Evolutionary conservation across 169 alveolate genomes (phyloP).

Genomic region (Cryptosporidium meleagridis): DNA sequence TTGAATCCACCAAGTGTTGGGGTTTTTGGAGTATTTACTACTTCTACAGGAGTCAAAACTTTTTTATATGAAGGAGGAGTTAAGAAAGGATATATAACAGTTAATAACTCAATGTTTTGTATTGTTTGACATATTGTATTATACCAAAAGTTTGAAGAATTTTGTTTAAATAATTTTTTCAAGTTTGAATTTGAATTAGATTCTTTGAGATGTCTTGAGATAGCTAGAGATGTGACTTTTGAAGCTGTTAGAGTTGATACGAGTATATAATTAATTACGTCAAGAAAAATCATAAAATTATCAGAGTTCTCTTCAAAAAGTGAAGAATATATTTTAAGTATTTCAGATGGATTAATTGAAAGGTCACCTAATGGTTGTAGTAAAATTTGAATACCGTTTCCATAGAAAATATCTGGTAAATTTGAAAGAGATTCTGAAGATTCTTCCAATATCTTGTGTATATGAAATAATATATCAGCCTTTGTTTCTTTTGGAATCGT

Average conservation of each 20-base stretch:
- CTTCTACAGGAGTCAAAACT: slow-evolving; percentile 5
- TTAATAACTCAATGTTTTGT: slow-evolving; percentile 42
- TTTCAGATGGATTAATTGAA: slow-evolving; percentile 45
- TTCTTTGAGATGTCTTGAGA: slow-evolving; percentile 49
- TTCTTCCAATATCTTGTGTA: slow-evolving; percentile 13
- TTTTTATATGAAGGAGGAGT: slow-evolving; percentile 39
- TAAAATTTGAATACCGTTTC: slow-evolving; percentile 48
- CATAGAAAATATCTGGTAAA: slow-evolving; percentile 57
- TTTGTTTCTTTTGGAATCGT: slow-evolving; percentile 58
- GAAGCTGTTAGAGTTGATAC: slow-evolving; percentile 14
- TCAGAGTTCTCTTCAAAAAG: slow-evolving; percentile 43
- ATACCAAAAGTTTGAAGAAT: slow-evolving; percentile 63
- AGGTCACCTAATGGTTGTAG: slow-evolving; percentile 40
- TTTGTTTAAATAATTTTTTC: slow-evolving; percentile 10
- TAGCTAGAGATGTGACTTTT: slow-evolving; percentile 18
- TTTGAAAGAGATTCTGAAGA: slow-evolving; percentile 8
- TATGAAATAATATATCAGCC: slow-evolving; percentile 38
- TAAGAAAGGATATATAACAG: slow-evolving; percentile 38
- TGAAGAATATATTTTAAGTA: slow-evolving; percentile 52
- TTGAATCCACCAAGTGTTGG: slow-evolving; percentile 48
- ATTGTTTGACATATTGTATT: slow-evolving; percentile 71
- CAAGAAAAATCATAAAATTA: slow-evolving; percentile 43
- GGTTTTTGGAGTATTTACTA: slow-evolving; percentile 21
- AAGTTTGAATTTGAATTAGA: neutral
- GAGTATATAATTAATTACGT: slow-evolving; percentile 10